Percentiles rank a stretch among this genome's conserved stretches.
Evolutionary conservation across 805 yeast species (phyloP).

Genomic region (Clavispora carvajalis): DNA sequence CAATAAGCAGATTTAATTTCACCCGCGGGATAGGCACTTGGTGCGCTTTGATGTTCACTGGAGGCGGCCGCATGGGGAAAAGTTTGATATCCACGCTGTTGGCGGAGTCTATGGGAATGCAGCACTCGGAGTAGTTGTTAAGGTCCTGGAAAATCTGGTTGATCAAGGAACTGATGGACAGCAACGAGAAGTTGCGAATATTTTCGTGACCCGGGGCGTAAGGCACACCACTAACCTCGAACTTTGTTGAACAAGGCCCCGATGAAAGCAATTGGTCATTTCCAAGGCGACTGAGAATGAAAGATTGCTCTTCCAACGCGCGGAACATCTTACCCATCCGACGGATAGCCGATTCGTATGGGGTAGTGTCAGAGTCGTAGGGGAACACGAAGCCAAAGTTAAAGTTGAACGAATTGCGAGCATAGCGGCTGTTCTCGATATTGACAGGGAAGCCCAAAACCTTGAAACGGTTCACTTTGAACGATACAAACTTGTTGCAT

Average conservation of each 20-base stretch:
- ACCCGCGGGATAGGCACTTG: conserved; percentile 95
- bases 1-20: conserved; percentile 63
- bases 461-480: conserved; percentile 64
- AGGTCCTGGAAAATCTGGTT: conserved; percentile 92
- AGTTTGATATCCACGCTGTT: conserved; percentile 89
- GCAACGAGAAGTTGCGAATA: conserved; percentile 29
- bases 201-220: conserved; percentile 33
- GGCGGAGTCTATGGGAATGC: conserved; percentile 86
- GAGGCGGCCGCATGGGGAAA: conserved; percentile 83
- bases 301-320: conserved; percentile 86
- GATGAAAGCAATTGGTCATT: conserved; percentile 16
- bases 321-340: conserved; percentile 85
- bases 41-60: conserved; percentile 65
- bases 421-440: conserved; percentile 66
- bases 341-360: conserved; percentile 80
- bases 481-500: conserved; percentile 74
- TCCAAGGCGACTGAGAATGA: conserved; percentile 54
- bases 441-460: conserved; percentile 88
- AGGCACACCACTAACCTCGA: conserved; percentile 12
- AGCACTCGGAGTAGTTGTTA: conserved; percentile 92
- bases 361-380: conserved; percentile 72
- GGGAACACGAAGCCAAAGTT: conserved; percentile 90
- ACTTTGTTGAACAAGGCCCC: neutral
- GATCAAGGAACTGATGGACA: conserved; percentile 64
- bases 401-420: conserved; percentile 88